Evolutionary conservation across 257 asterid genomes (phyloP).

Genomic region (Lantana camara): DNA sequence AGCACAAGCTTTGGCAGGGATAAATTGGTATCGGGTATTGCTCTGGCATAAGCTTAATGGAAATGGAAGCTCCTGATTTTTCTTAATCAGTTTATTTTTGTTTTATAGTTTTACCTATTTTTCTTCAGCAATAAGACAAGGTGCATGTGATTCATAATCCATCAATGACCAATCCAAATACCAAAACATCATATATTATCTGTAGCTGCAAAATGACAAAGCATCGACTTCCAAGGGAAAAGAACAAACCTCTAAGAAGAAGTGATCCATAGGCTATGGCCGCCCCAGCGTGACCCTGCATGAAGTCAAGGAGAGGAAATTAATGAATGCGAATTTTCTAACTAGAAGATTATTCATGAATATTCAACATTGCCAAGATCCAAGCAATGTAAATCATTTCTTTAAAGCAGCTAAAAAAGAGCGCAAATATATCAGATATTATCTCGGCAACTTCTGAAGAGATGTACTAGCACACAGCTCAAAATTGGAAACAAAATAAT

Average conservation of each 20-base stretch:
- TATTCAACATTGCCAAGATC: slow-evolving; percentile 14
- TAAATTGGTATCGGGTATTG: too few species aligned
- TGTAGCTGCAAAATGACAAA: slow-evolving; percentile 3
- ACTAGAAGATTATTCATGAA: slow-evolving; percentile 1
- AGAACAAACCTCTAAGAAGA: slow-evolving; percentile 64
- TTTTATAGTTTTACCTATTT: not conserved
- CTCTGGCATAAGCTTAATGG: not conserved
- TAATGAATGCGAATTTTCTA: slow-evolving; percentile 6
- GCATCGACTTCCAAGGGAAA: not conserved
- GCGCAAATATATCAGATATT: not conserved
- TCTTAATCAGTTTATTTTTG: not conserved
- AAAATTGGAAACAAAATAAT: slow-evolving; percentile 12
- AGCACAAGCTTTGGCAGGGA: too few species aligned
- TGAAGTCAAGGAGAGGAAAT: slow-evolving; percentile 25
- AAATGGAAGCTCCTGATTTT: not conserved
- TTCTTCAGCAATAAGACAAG: not conserved
- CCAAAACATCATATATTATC: slow-evolving; percentile 15
- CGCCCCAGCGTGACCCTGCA: slow-evolving; percentile 90
- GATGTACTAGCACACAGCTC: not conserved
- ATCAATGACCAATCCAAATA: not conserved
- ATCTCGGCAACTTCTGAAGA: slow-evolving; percentile 13
- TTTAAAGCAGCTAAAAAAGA: not conserved
- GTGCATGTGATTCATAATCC: not conserved
- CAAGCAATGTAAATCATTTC: slow-evolving; percentile 6
- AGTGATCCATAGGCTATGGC: slow-evolving; percentile 93